phyloP scores from a whole-genome alignment of 768 basidiomycete genomes.

The Amanita subjunquillea region DNA sequence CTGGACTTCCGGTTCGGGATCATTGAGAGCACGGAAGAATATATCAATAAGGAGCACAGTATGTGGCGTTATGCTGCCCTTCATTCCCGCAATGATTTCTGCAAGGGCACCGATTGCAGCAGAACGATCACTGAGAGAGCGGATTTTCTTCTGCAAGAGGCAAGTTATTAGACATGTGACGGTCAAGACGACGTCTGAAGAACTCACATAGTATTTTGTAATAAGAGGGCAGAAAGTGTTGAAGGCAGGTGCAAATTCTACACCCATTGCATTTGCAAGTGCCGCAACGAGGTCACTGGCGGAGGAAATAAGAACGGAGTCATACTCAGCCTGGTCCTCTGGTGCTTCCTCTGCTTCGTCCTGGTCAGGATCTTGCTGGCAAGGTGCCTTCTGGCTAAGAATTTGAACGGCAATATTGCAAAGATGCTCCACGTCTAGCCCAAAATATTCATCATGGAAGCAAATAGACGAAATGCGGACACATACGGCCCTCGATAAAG shows the following conservation, averaged over 20 bases:
- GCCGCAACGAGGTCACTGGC: conserved; percentile 91
- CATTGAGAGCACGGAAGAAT: conserved; percentile 74
- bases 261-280: conserved; percentile 75
- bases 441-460: conserved; percentile 5
- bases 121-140: conserved; percentile 85
- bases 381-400: conserved; percentile 88
- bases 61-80: conserved; percentile 72
- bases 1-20: conserved; percentile 85
- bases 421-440: conserved; percentile 61
- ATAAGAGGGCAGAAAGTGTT: conserved; percentile 82
- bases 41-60: conserved; percentile 77
- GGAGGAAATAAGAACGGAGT: conserved; percentile 88
- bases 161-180: neutral
- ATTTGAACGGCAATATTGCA: conserved; percentile 78
- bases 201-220: conserved; percentile 81
- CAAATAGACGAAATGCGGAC: neutral
- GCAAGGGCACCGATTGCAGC: conserved; percentile 90
- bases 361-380: conserved; percentile 93
- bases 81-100: conserved; percentile 92
- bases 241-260: conserved; percentile 78
- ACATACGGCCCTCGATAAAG: conserved; percentile 70
- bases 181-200: neutral
- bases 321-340: conserved; percentile 91
- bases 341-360: conserved; percentile 80
- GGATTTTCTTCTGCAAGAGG: conserved; percentile 58